Percentiles rank a stretch among this genome's conserved stretches.
Conservation (phyloP, 2,329 filamentous ascomycete genomes). For the Pochonia chlamydosporia region DNA sequence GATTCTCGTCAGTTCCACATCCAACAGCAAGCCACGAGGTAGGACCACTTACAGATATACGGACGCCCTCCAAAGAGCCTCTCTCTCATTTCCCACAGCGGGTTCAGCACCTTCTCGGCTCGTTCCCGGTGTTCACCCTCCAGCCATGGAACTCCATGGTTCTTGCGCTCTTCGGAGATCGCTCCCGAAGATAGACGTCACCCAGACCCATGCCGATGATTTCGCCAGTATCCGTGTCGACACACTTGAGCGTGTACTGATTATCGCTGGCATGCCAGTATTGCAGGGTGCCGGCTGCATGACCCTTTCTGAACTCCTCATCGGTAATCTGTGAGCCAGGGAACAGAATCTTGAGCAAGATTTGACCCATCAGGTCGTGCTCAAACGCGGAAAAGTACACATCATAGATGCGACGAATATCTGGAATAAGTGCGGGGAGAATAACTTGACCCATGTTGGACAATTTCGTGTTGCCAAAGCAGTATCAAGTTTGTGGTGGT, state of each 20-base stretch:
- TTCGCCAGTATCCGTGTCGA: slow-evolving; percentile 35
- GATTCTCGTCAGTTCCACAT: neutral
- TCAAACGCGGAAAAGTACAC: slow-evolving; percentile 41
- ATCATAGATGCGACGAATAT: slow-evolving; percentile 40
- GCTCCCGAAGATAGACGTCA: slow-evolving; percentile 33
- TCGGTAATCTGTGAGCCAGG: slow-evolving; percentile 25
- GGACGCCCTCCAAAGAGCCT: slow-evolving; percentile 31
- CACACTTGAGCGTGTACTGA: slow-evolving; percentile 42
- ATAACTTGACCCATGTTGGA: slow-evolving; percentile 32
- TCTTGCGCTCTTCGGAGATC: slow-evolving; percentile 34
- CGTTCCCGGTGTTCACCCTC: slow-evolving; percentile 35
- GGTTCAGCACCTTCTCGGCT: slow-evolving; percentile 35
- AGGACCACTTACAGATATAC: slow-evolving; percentile 33
- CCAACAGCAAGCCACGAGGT: neutral
- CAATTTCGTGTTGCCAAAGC: no score
- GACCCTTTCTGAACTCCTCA: slow-evolving; percentile 35
- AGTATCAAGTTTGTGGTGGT: neutral
- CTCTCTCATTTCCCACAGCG: slow-evolving; percentile 35
- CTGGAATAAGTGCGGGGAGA: slow-evolving; percentile 38
- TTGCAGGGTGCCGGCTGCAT: slow-evolving; percentile 33
- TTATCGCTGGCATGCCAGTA: slow-evolving; percentile 31
- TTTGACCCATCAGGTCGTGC: slow-evolving; percentile 27
- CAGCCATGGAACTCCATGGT: slow-evolving; percentile 39
- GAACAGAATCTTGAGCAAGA: slow-evolving; percentile 38
- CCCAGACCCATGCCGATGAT: slow-evolving; percentile 42